Conservation (phyloP, 768 basidiomycete species). For the Lentinula sp. region DNA sequence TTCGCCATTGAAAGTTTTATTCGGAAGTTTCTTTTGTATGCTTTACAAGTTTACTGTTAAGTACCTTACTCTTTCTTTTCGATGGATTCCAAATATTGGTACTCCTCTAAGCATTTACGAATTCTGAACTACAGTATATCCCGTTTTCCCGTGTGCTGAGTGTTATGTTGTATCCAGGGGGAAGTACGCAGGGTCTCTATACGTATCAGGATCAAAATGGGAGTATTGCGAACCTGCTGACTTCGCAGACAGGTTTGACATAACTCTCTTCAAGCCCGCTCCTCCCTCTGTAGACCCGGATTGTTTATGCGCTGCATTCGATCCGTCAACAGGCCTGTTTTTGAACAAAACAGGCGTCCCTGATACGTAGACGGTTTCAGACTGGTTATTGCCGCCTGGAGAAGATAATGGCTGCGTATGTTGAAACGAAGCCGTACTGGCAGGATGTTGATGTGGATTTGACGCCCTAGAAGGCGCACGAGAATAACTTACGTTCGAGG, state of each 20-base stretch:
- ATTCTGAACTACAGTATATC: too few species aligned
- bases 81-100: too few species aligned
- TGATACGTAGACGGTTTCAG: not conserved
- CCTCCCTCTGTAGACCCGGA: not conserved
- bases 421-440: not conserved
- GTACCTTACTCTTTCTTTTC: too few species aligned
- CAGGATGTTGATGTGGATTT: not conserved
- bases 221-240: conserved; percentile 1
- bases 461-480: not conserved
- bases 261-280: not conserved
- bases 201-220: conserved; percentile 3
- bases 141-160: too few species aligned
- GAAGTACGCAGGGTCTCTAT: conserved; percentile 4
- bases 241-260: not conserved
- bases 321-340: not conserved
- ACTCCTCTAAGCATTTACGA: too few species aligned
- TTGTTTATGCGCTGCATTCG: not conserved
- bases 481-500: not conserved
- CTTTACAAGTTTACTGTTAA: too few species aligned
- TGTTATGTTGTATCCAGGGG: not conserved
- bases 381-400: not conserved
- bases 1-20: too few species aligned
- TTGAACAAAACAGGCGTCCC: not conserved
- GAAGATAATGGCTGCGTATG: not conserved
- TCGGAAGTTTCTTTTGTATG: too few species aligned